A percentile compares a stretch with the other conserved stretches of the same genome.
phyloP scores from a whole-genome alignment of 768 basidiomycete species.

The Boletus tylopilopsis region DNA sequence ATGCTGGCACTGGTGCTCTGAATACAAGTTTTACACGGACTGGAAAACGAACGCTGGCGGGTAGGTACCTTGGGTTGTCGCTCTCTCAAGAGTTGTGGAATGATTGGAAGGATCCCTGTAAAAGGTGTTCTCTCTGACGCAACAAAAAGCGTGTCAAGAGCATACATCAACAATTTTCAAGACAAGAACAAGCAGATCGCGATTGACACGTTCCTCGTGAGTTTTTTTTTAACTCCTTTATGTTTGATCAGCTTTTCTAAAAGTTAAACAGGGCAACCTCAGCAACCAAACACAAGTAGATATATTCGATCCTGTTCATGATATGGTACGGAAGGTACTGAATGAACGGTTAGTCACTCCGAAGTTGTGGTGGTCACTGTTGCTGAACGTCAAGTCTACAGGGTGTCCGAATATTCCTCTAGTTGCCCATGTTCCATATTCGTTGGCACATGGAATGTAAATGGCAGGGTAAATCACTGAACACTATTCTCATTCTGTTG shows the following conservation, averaged over 20 bases:
- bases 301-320: slow-evolving; percentile 92
- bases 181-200: slow-evolving; percentile 92
- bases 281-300: slow-evolving; percentile 82
- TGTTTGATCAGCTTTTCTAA: slow-evolving; percentile 5
- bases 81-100: background rate
- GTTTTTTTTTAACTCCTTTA: slow-evolving; percentile 23
- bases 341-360: slow-evolving; percentile 52
- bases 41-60: slow-evolving; percentile 90
- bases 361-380: background rate
- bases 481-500: background rate
- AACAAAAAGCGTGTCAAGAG: slow-evolving; percentile 91
- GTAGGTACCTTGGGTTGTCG: slow-evolving; percentile 33
- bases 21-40: slow-evolving; percentile 96
- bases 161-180: slow-evolving; percentile 97
- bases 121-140: slow-evolving; percentile 90
- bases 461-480: slow-evolving; percentile 63
- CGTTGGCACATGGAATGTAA: slow-evolving; percentile 94
- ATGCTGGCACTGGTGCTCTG: slow-evolving; percentile 89
- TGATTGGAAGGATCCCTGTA: slow-evolving; percentile 10
- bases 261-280: slow-evolving; percentile 78
- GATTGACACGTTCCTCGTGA: slow-evolving; percentile 92
- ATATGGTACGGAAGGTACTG: slow-evolving; percentile 72
- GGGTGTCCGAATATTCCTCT: slow-evolving; percentile 81
- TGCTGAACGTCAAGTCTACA: slow-evolving; percentile 27
- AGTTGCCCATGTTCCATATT: slow-evolving; percentile 71